Conservation (phyloP, 2,329 filamentous ascomycete genomes). For the Podosphaera aphanis region DNA sequence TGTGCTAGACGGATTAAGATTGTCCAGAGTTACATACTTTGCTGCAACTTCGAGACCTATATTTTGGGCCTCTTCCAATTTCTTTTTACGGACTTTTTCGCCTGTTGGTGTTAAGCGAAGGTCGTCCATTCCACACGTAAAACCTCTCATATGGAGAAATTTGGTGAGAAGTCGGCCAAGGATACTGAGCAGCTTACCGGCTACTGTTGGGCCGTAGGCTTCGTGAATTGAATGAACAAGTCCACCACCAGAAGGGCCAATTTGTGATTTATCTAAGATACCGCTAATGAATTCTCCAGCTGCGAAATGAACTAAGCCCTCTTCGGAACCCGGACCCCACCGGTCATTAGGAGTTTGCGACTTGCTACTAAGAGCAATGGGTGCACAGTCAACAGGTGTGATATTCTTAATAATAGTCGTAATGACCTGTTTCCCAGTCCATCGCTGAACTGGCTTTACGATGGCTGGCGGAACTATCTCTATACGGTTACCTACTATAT, state of each 20-base stretch:
- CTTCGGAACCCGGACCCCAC: constrained; percentile 59
- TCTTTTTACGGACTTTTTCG: constrained; percentile 44
- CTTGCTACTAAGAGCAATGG: constrained; percentile 57
- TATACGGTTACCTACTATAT: constrained; percentile 64
- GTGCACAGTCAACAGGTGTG: constrained; percentile 49
- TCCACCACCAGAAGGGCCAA: constrained; percentile 68
- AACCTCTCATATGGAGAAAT: constrained; percentile 77
- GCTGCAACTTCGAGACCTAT: constrained; percentile 62
- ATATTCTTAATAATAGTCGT: constrained; percentile 87
- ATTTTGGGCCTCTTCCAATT: constrained; percentile 39
- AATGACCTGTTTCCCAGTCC: constrained; percentile 94
- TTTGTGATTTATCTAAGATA: constrained; percentile 87
- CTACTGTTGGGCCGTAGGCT: constrained; percentile 66
- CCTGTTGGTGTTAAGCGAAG: constrained; percentile 62
- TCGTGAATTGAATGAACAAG: constrained; percentile 85
- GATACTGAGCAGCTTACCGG: constrained; percentile 71
- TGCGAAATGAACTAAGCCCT: constrained; percentile 59
- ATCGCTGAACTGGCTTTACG: constrained; percentile 55
- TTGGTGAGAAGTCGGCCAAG: constrained; percentile 75
- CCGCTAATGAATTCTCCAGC: constrained; percentile 74
- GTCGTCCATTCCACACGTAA: constrained; percentile 95
- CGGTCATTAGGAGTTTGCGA: constrained; percentile 55
- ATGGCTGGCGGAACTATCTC: constrained; percentile 61
- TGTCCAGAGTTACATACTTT: constrained; percentile 66
- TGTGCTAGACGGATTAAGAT: constrained; percentile 34